A percentile compares a stretch with the other conserved stretches of the same genome.
Conservation (phyloP, 306 rosid species). For the Medicago ruthenica region DNA sequence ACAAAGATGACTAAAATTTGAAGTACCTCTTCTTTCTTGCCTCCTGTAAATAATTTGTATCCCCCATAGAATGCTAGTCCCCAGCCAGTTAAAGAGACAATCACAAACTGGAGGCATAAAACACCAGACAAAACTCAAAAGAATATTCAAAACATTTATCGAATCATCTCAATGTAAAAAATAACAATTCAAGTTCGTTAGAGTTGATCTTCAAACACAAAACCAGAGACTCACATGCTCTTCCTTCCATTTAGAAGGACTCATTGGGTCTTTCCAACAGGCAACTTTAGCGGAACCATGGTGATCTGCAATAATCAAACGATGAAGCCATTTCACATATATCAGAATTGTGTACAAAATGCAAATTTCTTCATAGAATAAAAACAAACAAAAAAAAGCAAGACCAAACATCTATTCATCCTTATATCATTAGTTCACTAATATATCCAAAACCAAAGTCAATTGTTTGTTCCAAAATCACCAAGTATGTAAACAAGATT, state of each 20-base stretch:
- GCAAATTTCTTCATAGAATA: constrained; percentile 14
- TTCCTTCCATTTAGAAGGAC: constrained; percentile 97
- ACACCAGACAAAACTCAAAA: constrained; percentile 33
- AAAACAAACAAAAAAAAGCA: constrained; percentile 14
- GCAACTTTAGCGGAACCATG: constrained; percentile 82
- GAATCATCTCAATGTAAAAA: constrained; percentile 26
- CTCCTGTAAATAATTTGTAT: constrained; percentile 72
- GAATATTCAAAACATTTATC: constrained; percentile 17
- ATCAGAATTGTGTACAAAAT: background rate
- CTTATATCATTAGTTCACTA: background rate
- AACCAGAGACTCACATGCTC: constrained; percentile 80
- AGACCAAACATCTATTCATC: background rate
- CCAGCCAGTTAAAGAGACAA: constrained; percentile 86
- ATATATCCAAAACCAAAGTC: constrained; percentile 12
- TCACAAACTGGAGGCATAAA: constrained; percentile 73
- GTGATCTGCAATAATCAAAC: constrained; percentile 68
- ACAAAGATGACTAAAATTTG: background rate
- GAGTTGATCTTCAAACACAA: constrained; percentile 27
- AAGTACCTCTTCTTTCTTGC: constrained; percentile 94
- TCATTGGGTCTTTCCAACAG: constrained; percentile 85
- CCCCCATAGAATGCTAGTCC: constrained; percentile 64
- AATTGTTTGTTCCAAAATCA: background rate
- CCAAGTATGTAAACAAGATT: background rate
- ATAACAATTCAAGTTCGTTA: background rate
- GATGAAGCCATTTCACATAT: constrained; percentile 23